phyloP scores from a whole-genome alignment of 2,329 filamentous ascomycete species.

The Claviceps capensis region DNA sequence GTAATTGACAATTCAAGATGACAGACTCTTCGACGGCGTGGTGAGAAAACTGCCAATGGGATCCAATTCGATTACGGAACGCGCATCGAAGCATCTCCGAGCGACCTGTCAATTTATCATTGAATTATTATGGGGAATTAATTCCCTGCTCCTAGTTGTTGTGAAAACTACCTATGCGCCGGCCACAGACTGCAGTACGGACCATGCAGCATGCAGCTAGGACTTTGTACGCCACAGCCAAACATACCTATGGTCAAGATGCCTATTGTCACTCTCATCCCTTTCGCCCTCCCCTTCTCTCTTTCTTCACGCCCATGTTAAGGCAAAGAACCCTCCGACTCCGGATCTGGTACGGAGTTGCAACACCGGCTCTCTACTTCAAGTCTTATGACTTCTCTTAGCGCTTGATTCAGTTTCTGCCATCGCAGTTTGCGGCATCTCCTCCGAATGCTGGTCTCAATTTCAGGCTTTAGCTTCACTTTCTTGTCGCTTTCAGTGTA shows the following conservation, averaged over 20 bases:
- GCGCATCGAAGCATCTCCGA: background rate
- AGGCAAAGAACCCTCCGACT: no score
- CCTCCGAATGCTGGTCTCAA: background rate
- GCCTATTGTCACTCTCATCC: background rate
- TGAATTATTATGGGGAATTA: background rate
- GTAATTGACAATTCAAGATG: background rate
- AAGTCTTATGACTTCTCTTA: background rate
- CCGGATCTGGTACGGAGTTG: background rate
- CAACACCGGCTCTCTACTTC: background rate
- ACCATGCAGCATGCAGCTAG: slow-evolving; percentile 3
- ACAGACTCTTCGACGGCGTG: background rate
- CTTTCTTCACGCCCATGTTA: background rate
- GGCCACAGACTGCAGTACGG: background rate
- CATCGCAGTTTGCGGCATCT: background rate
- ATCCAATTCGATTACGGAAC: background rate
- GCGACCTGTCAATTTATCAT: background rate
- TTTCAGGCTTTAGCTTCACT: background rate
- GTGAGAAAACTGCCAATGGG: background rate
- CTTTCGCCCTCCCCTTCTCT: background rate
- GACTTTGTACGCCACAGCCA: slow-evolving; percentile 1
- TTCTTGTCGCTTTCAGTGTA: background rate
- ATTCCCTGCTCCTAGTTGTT: background rate
- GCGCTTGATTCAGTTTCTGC: background rate
- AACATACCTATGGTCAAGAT: background rate
- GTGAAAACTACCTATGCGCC: background rate